A percentile compares a stretch with the other conserved stretches of the same genome.
Conservation (phyloP, 2,329 filamentous ascomycete species). For the Emericellopsis atlantica region DNA sequence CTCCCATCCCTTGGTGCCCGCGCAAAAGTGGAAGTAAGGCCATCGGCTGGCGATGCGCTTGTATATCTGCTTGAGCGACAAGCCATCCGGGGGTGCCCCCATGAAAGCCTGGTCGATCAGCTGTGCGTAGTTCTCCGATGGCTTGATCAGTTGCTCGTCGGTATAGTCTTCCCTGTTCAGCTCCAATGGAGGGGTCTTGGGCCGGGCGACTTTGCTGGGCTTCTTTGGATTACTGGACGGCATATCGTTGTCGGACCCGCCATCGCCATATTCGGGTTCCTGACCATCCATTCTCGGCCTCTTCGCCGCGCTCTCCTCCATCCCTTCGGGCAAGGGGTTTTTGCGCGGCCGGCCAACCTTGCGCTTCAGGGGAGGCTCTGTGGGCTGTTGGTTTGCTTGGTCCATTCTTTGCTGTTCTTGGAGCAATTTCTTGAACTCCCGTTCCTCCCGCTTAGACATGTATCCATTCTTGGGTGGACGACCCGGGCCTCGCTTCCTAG, state of each 20-base stretch:
- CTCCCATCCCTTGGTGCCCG: slow-evolving; percentile 53
- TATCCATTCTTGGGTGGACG: slow-evolving; percentile 71
- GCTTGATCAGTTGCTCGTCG: slow-evolving; percentile 45
- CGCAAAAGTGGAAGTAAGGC: slow-evolving; percentile 46
- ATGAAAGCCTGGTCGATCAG: slow-evolving; percentile 48
- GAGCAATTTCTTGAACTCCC: slow-evolving; percentile 43
- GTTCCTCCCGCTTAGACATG: slow-evolving; percentile 67
- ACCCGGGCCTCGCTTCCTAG: slow-evolving; percentile 65
- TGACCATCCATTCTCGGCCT: slow-evolving; percentile 54
- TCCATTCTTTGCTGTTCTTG: slow-evolving; percentile 35
- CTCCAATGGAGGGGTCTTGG: slow-evolving; percentile 47
- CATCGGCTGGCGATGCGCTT: slow-evolving; percentile 46
- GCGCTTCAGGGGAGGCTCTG: slow-evolving; percentile 43
- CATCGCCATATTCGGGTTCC: slow-evolving; percentile 33
- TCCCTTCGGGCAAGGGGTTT: slow-evolving; percentile 46
- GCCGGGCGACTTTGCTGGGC: slow-evolving; percentile 43
- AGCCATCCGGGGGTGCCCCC: slow-evolving; percentile 33
- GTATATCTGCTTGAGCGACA: slow-evolving; percentile 50
- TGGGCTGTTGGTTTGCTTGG: slow-evolving; percentile 31
- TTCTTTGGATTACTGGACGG: slow-evolving; percentile 16
- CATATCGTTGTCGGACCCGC: slow-evolving; percentile 27
- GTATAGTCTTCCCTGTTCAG: slow-evolving; percentile 43
- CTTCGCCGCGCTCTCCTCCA: slow-evolving; percentile 43
- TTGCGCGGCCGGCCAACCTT: slow-evolving; percentile 55
- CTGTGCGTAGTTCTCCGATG: slow-evolving; percentile 49